Percentiles rank a stretch among this genome's conserved stretches.
Conservation (phyloP, 2,329 filamentous ascomycete genomes). For the Stylonectria norvegica region DNA sequence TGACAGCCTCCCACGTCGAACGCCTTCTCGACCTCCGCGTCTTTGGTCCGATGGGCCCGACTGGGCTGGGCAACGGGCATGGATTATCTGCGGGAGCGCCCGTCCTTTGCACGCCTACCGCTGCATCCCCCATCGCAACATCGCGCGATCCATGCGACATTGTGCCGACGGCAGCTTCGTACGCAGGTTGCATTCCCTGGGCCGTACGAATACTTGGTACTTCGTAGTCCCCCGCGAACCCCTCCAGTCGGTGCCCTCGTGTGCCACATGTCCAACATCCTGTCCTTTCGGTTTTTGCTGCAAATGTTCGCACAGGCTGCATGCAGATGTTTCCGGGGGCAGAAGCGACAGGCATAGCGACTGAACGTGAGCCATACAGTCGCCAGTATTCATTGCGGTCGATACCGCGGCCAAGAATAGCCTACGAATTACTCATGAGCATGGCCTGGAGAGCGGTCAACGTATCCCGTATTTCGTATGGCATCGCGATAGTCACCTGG, state of each 20-base stretch:
- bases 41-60: constrained; percentile 17
- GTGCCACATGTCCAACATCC: background rate
- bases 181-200: no score
- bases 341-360: background rate
- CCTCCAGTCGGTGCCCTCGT: constrained; percentile 1
- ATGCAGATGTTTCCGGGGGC: no score
- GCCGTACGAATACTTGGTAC: no score
- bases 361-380: no score
- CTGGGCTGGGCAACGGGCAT: constrained; percentile 15
- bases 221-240: constrained; percentile 7
- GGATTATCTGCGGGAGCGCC: constrained; percentile 23
- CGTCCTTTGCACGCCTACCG: constrained; percentile 27
- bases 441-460: no score
- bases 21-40: constrained; percentile 10
- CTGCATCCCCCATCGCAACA: constrained; percentile 14
- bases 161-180: constrained; percentile 14
- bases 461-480: no score
- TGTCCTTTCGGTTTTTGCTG: background rate
- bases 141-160: constrained; percentile 12
- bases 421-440: no score
- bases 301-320: no score
- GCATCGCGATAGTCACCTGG: no score
- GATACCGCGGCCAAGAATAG: no score
- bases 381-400: no score
- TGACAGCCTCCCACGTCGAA: constrained; percentile 17